Percentiles rank a stretch among this genome's conserved stretches.
phyloP scores from a whole-genome alignment of 257 asterid species.

The Solanum gandarillasii region DNA sequence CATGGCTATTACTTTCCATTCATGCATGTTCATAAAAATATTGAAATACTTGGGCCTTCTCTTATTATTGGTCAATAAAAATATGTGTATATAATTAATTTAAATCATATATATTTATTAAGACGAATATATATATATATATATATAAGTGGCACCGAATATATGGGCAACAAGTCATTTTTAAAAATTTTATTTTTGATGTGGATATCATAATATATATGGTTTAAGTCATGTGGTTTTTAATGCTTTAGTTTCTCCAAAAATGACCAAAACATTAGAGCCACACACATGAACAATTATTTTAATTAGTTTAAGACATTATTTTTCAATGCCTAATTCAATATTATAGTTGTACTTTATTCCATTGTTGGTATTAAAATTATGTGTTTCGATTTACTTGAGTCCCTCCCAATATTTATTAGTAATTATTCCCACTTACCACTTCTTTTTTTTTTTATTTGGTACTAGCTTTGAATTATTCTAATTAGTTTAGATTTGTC shows the following conservation, averaged over 20 bases:
- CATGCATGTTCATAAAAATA: background rate
- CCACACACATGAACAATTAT: background rate
- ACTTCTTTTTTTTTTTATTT: accelerated
- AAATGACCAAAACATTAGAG: background rate
- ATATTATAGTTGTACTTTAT: background rate
- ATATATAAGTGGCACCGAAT: background rate
- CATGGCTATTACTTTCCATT: background rate
- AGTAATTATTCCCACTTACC: background rate
- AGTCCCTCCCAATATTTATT: background rate
- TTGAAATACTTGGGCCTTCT: too few relatives aligned
- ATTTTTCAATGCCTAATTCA: background rate
- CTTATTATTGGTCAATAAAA: too few relatives aligned
- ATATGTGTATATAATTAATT: background rate
- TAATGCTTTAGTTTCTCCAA: background rate
- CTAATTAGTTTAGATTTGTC: background rate
- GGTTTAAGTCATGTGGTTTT: background rate
- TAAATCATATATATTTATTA: background rate
- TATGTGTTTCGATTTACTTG: background rate
- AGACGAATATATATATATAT: background rate
- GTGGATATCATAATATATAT: background rate
- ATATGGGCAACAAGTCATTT: background rate
- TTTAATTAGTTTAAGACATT: background rate
- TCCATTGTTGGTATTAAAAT: background rate
- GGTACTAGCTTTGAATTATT: background rate
- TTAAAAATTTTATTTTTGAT: background rate